Base-by-base conservation (phyloP, 805 yeast genomes). In the Starmera pachycereana region DNA sequence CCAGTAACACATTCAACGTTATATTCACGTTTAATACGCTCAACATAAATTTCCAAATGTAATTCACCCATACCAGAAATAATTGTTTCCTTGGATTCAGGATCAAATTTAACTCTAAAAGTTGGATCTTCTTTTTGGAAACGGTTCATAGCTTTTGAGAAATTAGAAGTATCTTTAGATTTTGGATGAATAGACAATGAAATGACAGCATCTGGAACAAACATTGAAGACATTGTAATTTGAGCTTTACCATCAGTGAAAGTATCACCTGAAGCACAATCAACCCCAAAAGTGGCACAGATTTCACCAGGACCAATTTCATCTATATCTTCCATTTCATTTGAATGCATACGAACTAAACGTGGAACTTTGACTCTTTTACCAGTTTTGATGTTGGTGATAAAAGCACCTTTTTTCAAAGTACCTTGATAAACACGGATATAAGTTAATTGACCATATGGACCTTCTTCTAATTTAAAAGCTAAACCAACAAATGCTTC, bases 111-210 rank as follows among this genome's bases (percentile, higher is more conserved):
- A 42, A 92, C 97, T 56, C 96, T 74, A 72, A 92, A 92, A 4
- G 99, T 92, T 37, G 99, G 99, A 65, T 92, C 99, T 63, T 92
- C 99, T 62, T 90, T 90, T 65, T 92, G 98, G 75, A 92, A 92
- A 51, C 97, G 74, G 65, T 88, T 89, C 69, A 92, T 78, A 40
- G 99, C 99, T 63, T 90, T 92, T 29, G 97, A 88, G 61, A 92
- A 92, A 61, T 88, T 87, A 42, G 85, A 75, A 14, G 80, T 72
- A 59, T 92, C 97, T 56, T 83, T 86, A 32, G 88, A 69, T 59
- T 83, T 83, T 40, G 99, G 98, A 31, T 78, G 71, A 54, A 92
- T 82, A 13, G 96, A 81, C 43, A 92, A 70, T 7, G 98, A 92
- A 39, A 92, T 90, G 47, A 92, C 99, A 1, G 99, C 96, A 62